Evolutionary conservation across 176 grass and related monocot genomes (phyloP), one percentile per base, ranked within the genome.

Genomic region (Echinochloa phyllopogon): DNA sequence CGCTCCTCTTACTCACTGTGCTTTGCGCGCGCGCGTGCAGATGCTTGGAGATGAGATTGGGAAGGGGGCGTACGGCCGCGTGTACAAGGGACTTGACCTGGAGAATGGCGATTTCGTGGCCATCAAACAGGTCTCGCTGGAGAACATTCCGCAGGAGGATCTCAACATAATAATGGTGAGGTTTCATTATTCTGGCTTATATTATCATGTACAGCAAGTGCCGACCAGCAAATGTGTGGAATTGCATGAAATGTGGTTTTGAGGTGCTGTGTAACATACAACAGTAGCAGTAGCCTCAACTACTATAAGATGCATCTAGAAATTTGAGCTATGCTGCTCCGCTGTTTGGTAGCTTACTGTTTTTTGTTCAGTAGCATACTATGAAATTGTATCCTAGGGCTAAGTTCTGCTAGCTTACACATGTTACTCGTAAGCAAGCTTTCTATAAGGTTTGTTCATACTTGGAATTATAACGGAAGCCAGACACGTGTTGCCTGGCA

Each of bases 21-120:
- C 70, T 0, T 83, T 44, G 37, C 36, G 4, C 38, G 25, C 18
- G 7, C 23, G 36, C 36, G 58, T 79, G 84, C 82, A 99, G 97
- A 99, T 99, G 87, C 93, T 94, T 24, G 96, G 96, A 79, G 94
- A 99, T 77, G 96, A 99, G 88, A 99, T 99, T 68, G 96, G 96
- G 53, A 96, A 96, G 79, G 96, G 96, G 47, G 96, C 96, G 48
- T 99, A 99, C 37, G 96, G 96, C n/a, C 96, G 96, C 15, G 96
- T 99, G 24, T 99, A 99, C 81, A 99, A 99, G 85, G 96, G 91
- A 10, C 88, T 99, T 27, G 93, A 99, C 85, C 82, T 99, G 82
- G 96, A 95, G 70, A 99, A 96, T 91, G 96, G 96, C 4, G 96
- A 96, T 82, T 99, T 99, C 81, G 96, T 99, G 84, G 96, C 96